A percentile compares a stretch with the other conserved stretches of the same genome.
These are phyloP conservation scores for Pleurotus citrinopileatus DNA, from an alignment of 768 basidiomycete genomes.

Conservation along the genomic window DNA sequence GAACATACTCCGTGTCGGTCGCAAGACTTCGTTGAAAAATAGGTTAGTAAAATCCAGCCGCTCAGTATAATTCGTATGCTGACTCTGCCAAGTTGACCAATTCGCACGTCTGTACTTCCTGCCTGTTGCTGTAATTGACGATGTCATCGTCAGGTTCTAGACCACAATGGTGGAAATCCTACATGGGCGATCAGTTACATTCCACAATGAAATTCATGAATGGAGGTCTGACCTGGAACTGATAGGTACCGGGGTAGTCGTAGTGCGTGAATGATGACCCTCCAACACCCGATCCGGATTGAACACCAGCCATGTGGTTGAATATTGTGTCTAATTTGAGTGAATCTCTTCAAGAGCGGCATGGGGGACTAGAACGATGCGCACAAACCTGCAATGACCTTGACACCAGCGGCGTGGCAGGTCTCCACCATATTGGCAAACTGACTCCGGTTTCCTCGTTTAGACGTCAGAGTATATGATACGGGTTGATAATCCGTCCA, in stretches of 20 bases:
- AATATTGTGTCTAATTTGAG: conserved; percentile 58
- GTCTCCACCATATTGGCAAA: conserved; percentile 45
- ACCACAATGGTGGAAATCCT: conserved; percentile 67
- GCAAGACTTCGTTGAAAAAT: conserved; percentile 46
- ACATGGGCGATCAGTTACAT: background rate
- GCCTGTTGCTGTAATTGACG: conserved; percentile 47
- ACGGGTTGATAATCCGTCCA: conserved; percentile 77
- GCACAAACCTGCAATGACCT: conserved; percentile 51
- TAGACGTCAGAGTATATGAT: conserved; percentile 62
- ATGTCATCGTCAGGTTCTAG: conserved; percentile 50
- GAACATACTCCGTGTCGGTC: conserved; percentile 61
- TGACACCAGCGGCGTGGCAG: conserved; percentile 55
- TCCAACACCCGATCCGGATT: conserved; percentile 47
- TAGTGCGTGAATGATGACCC: conserved; percentile 55
- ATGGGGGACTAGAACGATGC: too few species aligned
- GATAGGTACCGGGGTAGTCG: conserved; percentile 47
- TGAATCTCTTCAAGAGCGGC: background rate
- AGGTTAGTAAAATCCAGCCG: background rate
- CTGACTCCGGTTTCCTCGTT: conserved; percentile 57
- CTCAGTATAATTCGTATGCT: conserved; percentile 11
- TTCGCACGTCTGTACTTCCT: conserved; percentile 59
- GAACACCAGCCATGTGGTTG: conserved; percentile 62
- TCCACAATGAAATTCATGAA: too few species aligned
- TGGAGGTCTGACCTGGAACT: conserved; percentile 35
- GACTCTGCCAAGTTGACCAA: conserved; percentile 52